These are phyloP conservation scores for Pisolithus microcarpus DNA, from an alignment of 768 basidiomycete genomes.

Conservation along the genomic window DNA sequence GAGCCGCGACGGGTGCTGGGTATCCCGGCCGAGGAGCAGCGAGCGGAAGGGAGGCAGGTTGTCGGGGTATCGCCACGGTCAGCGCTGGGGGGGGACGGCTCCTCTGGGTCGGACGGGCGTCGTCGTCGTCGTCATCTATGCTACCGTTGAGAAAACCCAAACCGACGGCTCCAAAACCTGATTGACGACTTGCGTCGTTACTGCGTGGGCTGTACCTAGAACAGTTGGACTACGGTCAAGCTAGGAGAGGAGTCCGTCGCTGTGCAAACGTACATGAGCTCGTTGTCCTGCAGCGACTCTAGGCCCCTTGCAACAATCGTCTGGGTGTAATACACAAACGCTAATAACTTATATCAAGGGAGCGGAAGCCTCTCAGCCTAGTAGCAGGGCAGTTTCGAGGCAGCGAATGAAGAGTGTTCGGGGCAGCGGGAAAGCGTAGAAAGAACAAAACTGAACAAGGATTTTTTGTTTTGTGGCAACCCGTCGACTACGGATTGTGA, in stretches of 20 bases:
- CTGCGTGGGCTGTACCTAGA: constrained; percentile 54
- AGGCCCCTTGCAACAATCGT: not conserved
- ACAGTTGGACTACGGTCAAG: constrained; percentile 44
- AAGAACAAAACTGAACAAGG: not conserved
- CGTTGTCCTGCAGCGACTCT: not conserved
- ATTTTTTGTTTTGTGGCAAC: not conserved
- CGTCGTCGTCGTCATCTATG: constrained; percentile 36
- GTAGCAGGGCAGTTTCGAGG: constrained; percentile 10
- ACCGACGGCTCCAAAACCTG: constrained; percentile 48
- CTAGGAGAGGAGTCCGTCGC: constrained; percentile 38
- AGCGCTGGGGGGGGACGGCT: constrained; percentile 21
- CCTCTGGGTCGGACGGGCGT: constrained; percentile 15
- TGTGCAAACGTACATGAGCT: not conserved
- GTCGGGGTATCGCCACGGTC: constrained; percentile 27
- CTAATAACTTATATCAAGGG: constrained; percentile 17
- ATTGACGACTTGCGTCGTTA: constrained; percentile 36
- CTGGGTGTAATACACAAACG: not conserved
- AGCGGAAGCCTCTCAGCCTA: constrained; percentile 23
- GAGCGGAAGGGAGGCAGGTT: constrained; percentile 36
- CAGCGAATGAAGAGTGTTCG: constrained; percentile 9
- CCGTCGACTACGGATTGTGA: not conserved
- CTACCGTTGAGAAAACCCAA: constrained; percentile 38
- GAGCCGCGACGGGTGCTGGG: constrained; percentile 58
- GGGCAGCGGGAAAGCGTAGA: not conserved
- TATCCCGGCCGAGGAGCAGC: constrained; percentile 72